Percentiles rank a stretch among this genome's conserved stretches.
Evolutionary conservation across 108 stramenopile species (phyloP).

Genomic region (Parietichytrium sp.): DNA sequence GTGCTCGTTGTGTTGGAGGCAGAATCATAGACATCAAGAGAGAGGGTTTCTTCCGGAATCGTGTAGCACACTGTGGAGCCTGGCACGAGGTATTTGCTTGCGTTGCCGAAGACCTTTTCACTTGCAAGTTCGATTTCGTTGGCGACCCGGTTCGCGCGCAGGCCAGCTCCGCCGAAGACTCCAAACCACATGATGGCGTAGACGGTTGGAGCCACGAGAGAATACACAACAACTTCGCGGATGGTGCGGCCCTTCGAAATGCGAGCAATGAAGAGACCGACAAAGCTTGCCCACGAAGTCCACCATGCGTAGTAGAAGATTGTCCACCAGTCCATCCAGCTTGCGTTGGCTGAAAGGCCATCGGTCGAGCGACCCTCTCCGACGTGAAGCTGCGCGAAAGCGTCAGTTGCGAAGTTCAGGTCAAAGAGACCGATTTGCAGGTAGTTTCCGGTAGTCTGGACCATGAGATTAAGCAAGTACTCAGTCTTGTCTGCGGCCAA

Average conservation of each 20-base stretch:
- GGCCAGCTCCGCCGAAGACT: slow-evolving; percentile 64
- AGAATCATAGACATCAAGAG: slow-evolving; percentile 34
- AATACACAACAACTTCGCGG: slow-evolving; percentile 51
- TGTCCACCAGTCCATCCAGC: slow-evolving; percentile 67
- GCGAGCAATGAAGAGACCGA: slow-evolving; percentile 70
- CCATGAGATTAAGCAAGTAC: slow-evolving; percentile 58
- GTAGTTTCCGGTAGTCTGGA: slow-evolving; percentile 61
- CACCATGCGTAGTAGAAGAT: slow-evolving; percentile 73
- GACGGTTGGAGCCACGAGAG: slow-evolving; percentile 48
- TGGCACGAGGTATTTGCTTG: slow-evolving; percentile 44
- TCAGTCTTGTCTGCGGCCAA: slow-evolving; percentile 66
- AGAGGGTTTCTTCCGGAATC: slow-evolving; percentile 56
- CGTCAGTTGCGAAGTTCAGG: slow-evolving; percentile 29
- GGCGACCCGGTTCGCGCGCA: slow-evolving; percentile 57
- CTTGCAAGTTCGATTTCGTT: neutral
- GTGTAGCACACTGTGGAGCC: slow-evolving; percentile 53
- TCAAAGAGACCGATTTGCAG: slow-evolving; percentile 43
- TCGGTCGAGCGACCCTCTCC: slow-evolving; percentile 56
- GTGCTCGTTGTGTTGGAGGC: neutral
- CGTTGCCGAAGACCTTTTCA: slow-evolving; percentile 43
- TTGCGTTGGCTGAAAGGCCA: slow-evolving; percentile 50
- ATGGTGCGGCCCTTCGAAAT: slow-evolving; percentile 65
- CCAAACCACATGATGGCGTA: slow-evolving; percentile 65
- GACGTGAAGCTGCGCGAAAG: slow-evolving; percentile 30
- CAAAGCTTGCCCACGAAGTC: slow-evolving; percentile 69